A percentile compares a stretch with the other conserved stretches of the same genome.
Conservation (phyloP, 306 rosid species). For the Medicago ruthenica region DNA sequence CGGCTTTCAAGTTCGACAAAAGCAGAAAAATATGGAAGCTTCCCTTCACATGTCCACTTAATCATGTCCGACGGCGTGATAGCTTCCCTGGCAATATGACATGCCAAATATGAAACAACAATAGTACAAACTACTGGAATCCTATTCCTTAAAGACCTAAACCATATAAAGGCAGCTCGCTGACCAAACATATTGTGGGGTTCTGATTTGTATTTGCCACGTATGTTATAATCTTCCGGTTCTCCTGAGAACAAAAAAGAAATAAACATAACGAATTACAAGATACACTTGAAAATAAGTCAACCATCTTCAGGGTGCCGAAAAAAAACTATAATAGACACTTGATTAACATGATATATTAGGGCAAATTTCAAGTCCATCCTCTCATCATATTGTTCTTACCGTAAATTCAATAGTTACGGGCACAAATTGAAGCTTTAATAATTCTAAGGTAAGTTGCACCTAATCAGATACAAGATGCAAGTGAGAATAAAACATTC, state of each 20-base stretch:
- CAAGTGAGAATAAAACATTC: neutral
- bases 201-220: constrained; percentile 50
- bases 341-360: constrained; percentile 22
- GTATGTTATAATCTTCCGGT: constrained; percentile 43
- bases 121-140: constrained; percentile 66
- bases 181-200: constrained; percentile 64
- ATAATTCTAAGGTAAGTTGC: neutral
- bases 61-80: constrained; percentile 76
- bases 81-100: constrained; percentile 87
- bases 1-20: constrained; percentile 72
- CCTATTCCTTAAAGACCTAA: constrained; percentile 66
- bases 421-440: constrained; percentile 13
- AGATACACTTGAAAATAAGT: constrained; percentile 30
- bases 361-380: neutral
- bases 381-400: constrained; percentile 14
- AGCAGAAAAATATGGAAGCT: constrained; percentile 86
- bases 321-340: neutral
- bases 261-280: constrained; percentile 42
- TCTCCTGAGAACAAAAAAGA: constrained; percentile 62
- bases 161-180: constrained; percentile 71
- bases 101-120: constrained; percentile 74
- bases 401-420: constrained; percentile 14
- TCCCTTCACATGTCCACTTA: constrained; percentile 82
- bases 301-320: neutral
- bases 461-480: constrained; percentile 28